Percentiles rank a stretch among this genome's conserved stretches.
phyloP scores from a whole-genome alignment of 805 yeast species.

The Blastobotrys americana region DNA sequence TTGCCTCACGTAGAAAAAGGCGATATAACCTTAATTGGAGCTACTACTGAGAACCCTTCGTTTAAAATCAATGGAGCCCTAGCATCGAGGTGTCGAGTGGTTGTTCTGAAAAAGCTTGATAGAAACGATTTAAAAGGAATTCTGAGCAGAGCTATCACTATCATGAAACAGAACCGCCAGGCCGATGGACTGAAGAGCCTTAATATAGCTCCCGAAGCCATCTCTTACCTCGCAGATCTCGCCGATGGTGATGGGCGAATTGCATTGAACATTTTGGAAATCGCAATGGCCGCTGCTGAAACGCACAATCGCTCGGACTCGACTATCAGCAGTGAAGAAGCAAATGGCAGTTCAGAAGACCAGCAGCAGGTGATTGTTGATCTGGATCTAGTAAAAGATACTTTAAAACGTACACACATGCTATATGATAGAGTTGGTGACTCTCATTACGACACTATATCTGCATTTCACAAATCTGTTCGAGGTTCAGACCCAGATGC shows the following conservation, averaged over 20 bases:
- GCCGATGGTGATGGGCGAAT: conserved; percentile 86
- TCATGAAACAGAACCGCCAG: conserved; percentile 53
- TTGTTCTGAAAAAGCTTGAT: conserved; percentile 52
- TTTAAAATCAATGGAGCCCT: conserved; percentile 76
- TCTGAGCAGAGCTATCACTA: conserved; percentile 49
- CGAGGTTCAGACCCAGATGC: conserved; percentile 91
- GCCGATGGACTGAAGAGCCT: conserved; percentile 43
- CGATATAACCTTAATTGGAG: conserved; percentile 75
- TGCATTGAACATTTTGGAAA: conserved; percentile 73
- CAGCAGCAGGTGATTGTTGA: conserved; percentile 4
- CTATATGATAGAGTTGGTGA: conserved; percentile 86
- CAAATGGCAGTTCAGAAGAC: conserved; percentile 1
- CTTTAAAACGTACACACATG: conserved; percentile 45
- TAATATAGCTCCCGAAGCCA: conserved; percentile 47
- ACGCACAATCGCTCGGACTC: conserved; percentile 9
- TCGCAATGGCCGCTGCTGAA: conserved; percentile 26
- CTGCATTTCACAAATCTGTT: conserved; percentile 90
- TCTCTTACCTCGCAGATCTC: conserved; percentile 61
- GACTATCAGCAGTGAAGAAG: conserved; percentile 1
- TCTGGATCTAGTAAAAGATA: conserved; percentile 31
- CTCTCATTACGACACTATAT: conserved; percentile 87
- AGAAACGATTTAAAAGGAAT: conserved; percentile 45
- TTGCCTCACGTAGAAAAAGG: conserved; percentile 83
- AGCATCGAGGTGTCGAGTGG: conserved; percentile 75
- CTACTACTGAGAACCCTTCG: conserved; percentile 95